Evolutionary conservation across 2,329 filamentous ascomycete species (phyloP).

Genomic region (Ustulina deusta): DNA sequence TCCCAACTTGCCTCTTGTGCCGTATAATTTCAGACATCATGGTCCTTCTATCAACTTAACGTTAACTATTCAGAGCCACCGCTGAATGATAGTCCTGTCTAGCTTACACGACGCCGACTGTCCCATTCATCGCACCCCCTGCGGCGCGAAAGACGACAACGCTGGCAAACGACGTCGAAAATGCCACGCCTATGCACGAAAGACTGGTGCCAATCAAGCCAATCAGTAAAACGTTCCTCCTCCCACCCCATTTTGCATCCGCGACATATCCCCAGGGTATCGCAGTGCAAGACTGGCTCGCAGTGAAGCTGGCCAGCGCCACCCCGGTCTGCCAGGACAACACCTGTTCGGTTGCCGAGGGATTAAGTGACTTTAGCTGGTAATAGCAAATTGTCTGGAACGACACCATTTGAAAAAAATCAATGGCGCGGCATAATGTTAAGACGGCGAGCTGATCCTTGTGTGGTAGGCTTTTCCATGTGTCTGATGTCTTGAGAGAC

Average conservation of each 20-base stretch:
- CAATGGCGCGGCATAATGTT: conserved; percentile 1
- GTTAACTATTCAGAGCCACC: not conserved
- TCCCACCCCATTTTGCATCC: conserved; percentile 11
- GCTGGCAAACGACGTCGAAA: conserved; percentile 9
- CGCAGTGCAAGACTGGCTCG: conserved; percentile 5
- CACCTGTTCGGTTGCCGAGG: conserved; percentile 1
- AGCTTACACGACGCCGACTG: conserved; percentile 3
- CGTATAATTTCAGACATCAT: conserved; percentile 15
- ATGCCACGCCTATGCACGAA: conserved; percentile 1
- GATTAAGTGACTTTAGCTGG: conserved; percentile 7
- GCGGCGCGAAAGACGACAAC: not conserved
- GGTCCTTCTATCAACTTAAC: not conserved
- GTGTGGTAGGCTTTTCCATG: conserved; percentile 1
- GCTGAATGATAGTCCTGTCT: not conserved
- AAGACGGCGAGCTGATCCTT: conserved; percentile 8
- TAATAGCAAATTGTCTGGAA: conserved; percentile 13
- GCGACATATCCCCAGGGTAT: conserved; percentile 17
- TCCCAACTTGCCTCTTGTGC: not conserved
- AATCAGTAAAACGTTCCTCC: conserved; percentile 4
- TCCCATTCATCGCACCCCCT: conserved; percentile 9
- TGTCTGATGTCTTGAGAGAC: not conserved
- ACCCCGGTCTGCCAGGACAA: conserved; percentile 7
- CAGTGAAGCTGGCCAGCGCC: not conserved
- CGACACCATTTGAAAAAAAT: conserved; percentile 12
- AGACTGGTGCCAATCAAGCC: not conserved